Evolutionary conservation across 2,329 filamentous ascomycete species (phyloP).

Genomic region (Botrytis tulipae): DNA sequence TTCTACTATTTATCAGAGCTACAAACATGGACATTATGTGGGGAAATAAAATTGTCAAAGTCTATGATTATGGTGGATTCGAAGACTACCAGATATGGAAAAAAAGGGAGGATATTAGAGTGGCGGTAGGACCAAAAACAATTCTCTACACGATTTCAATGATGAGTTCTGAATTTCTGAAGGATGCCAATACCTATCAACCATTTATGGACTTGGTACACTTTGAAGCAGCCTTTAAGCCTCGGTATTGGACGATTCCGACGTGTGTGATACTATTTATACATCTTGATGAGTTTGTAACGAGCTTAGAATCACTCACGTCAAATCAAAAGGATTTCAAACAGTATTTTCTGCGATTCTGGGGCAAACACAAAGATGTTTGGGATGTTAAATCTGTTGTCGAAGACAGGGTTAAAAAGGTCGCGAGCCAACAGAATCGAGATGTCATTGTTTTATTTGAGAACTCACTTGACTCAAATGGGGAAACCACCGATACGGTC

Average conservation of each 20-base stretch:
- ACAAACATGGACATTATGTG: not conserved
- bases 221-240: not conserved
- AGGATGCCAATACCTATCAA: not conserved
- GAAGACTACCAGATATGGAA: not conserved
- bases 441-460: not conserved
- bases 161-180: not conserved
- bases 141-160: not conserved
- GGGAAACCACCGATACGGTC: not conserved
- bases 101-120: not conserved
- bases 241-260: not conserved
- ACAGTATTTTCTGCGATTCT: not conserved
- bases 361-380: not conserved
- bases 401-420: not conserved
- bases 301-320: not conserved
- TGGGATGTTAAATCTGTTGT: not conserved
- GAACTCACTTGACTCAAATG: not conserved
- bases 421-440: not conserved
- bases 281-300: not conserved
- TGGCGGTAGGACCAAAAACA: not conserved
- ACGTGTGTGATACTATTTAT: not conserved
- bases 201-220: not conserved
- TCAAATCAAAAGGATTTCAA: not conserved
- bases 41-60: not conserved
- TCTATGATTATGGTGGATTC: not conserved
- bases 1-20: not conserved